These are phyloP conservation scores for Teratosphaeriaceae sp. DNA, from an alignment of 2,329 filamentous ascomycete genomes.

Conservation along the genomic window DNA sequence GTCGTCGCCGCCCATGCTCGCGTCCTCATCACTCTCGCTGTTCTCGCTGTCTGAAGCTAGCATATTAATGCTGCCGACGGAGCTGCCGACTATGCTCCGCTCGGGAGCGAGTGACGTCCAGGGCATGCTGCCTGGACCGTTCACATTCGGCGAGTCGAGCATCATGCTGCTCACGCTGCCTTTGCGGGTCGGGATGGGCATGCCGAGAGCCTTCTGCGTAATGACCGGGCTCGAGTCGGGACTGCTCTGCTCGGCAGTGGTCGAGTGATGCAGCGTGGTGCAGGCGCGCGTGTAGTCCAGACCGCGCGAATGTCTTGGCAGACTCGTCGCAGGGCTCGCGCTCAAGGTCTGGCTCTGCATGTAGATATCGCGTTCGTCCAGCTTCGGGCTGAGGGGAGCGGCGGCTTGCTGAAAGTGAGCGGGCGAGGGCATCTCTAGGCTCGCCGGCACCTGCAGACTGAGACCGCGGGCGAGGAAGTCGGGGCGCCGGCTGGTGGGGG, in stretches of 20 bases:
- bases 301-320: constrained; percentile 82
- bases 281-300: constrained; percentile 90
- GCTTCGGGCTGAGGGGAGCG: constrained; percentile 16
- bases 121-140: constrained; percentile 10
- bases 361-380: constrained; percentile 34
- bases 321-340: constrained; percentile 70
- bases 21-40: constrained; percentile 53
- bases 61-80: constrained; percentile 72
- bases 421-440: constrained; percentile 39
- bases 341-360: constrained; percentile 35
- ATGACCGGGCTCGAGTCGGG: constrained; percentile 88
- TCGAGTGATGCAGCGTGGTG: constrained; percentile 93
- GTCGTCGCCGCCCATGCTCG: constrained; percentile 43
- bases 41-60: constrained; percentile 73
- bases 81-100: constrained; percentile 68
- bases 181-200: constrained; percentile 52
- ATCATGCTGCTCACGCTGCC: constrained; percentile 33
- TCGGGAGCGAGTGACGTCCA: constrained; percentile 44
- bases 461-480: constrained; percentile 58
- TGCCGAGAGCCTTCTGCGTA: constrained; percentile 59
- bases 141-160: constrained; percentile 58
- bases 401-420: constrained; percentile 8
- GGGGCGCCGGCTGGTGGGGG: constrained; percentile 49
- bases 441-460: constrained; percentile 60
- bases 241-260: constrained; percentile 77